Conservation (phyloP, 2,329 filamentous ascomycete species). For the Talaromyces sp. region DNA sequence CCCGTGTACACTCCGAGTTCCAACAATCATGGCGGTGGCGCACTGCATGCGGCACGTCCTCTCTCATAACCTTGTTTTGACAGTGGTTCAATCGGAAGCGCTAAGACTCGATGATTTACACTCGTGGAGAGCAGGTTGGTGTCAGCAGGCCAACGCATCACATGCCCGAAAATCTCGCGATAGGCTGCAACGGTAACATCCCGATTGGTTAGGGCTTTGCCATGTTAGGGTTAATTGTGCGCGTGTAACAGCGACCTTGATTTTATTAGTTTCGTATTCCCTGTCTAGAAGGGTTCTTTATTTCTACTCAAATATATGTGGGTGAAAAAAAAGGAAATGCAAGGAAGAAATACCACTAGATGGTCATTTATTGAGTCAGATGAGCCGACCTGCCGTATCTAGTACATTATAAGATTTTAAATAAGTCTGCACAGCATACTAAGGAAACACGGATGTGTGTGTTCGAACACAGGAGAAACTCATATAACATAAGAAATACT, state of each 20-base stretch:
- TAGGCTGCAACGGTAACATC: not conserved
- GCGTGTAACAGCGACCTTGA: not conserved
- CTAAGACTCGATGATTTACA: not conserved
- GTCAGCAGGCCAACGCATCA: not conserved
- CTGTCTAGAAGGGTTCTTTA: not conserved
- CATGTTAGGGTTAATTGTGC: not conserved
- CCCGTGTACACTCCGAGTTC: not conserved
- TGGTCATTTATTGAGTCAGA: no score
- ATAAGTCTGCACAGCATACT: no score
- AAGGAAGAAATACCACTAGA: not conserved
- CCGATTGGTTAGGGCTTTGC: not conserved
- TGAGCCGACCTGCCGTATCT: no score
- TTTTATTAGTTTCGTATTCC: not conserved
- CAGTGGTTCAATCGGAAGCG: not conserved
- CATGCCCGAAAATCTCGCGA: not conserved
- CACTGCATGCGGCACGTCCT: not conserved
- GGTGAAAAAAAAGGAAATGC: not conserved
- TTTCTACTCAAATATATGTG: not conserved
- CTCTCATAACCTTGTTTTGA: not conserved
- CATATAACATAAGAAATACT: no score
- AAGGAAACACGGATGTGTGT: no score
- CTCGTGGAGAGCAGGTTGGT: not conserved
- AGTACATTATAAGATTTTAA: no score
- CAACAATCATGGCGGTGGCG: not conserved
- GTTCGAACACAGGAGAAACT: no score